Percentiles rank a stretch among this genome's conserved stretches.
phyloP scores from a whole-genome alignment of 352 stramenopile genomes.

The Halophytophthora polymorphica region DNA sequence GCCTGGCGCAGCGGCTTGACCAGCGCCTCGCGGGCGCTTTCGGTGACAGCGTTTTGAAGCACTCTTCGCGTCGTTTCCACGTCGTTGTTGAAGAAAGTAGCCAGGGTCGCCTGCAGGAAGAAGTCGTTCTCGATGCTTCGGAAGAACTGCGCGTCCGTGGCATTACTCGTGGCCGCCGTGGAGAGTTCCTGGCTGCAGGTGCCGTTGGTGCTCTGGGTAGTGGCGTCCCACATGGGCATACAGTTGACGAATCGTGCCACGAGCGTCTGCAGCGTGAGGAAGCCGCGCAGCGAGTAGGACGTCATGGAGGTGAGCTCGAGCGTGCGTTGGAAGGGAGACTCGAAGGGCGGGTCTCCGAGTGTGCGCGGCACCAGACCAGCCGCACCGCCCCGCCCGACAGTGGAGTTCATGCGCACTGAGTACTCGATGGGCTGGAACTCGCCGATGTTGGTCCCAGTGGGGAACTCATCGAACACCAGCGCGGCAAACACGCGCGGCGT shows the following conservation, averaged over 20 bases:
- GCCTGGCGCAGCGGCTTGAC: slow-evolving; percentile 39
- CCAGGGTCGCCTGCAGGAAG: slow-evolving; percentile 22
- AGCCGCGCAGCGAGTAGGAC: slow-evolving; percentile 38
- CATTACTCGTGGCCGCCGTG: slow-evolving; percentile 19
- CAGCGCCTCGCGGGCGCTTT: slow-evolving; percentile 21
- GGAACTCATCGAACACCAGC: slow-evolving; percentile 57
- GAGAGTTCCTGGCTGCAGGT: slow-evolving; percentile 41
- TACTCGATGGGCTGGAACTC: slow-evolving; percentile 51
- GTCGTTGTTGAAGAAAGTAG: slow-evolving; percentile 2
- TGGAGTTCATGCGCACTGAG: slow-evolving; percentile 65
- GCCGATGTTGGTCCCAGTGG: slow-evolving; percentile 37
- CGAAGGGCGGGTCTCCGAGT: slow-evolving; percentile 40
- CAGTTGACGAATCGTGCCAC: slow-evolving; percentile 62
- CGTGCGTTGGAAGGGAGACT: slow-evolving; percentile 42
- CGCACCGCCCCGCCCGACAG: slow-evolving; percentile 12
- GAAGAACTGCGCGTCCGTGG: slow-evolving; percentile 25
- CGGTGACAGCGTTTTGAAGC: slow-evolving; percentile 5
- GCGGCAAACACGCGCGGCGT: slow-evolving; percentile 54
- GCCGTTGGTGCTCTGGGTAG: slow-evolving; percentile 32
- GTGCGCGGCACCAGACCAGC: slow-evolving; percentile 38
- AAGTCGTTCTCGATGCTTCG: slow-evolving; percentile 28
- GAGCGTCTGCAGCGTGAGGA: slow-evolving; percentile 68
- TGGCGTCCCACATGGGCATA: slow-evolving; percentile 41
- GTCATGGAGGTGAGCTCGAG: slow-evolving; percentile 40
- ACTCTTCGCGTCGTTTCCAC: background rate